phyloP scores from a whole-genome alignment of 2,329 filamentous ascomycete species.

The Aphanoascus verrucosus region DNA sequence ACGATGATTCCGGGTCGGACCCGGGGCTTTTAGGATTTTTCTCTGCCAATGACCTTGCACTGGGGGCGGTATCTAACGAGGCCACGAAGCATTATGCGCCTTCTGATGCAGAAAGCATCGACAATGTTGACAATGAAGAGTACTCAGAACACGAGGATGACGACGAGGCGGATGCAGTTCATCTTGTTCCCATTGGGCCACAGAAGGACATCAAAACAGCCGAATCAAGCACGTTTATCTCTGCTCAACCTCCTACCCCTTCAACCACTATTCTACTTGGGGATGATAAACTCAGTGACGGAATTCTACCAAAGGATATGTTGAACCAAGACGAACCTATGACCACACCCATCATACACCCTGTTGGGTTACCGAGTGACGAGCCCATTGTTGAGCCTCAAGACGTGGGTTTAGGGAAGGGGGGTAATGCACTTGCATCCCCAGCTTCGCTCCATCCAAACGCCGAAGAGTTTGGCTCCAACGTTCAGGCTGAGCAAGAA shows the following conservation, averaged over 20 bases:
- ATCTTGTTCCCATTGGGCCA: constrained; percentile 15
- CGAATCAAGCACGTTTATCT: neutral
- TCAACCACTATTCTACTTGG: neutral
- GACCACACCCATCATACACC: neutral
- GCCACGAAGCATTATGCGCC: constrained; percentile 15
- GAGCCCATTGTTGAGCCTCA: neutral
- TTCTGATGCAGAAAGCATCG: constrained; percentile 15
- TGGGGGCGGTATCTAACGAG: constrained; percentile 14
- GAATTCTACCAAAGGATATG: neutral
- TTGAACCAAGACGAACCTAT: neutral
- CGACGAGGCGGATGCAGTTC: constrained; percentile 17
- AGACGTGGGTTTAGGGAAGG: neutral
- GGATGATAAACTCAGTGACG: neutral
- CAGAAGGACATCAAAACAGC: constrained; percentile 18
- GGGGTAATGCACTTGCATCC: neutral
- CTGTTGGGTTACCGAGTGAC: neutral
- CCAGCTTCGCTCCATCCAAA: neutral
- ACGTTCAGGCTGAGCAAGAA: neutral
- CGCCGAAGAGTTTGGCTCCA: neutral
- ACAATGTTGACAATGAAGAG: constrained; percentile 24
- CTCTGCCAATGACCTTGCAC: constrained; percentile 31
- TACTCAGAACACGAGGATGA: constrained; percentile 32
- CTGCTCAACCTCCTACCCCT: constrained; percentile 4
- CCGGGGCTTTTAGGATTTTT: constrained; percentile 40
- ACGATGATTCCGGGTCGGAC: constrained; percentile 39